phyloP scores from a whole-genome alignment of 2,329 filamentous ascomycete species.

The Botrytis pseudocinerea region DNA sequence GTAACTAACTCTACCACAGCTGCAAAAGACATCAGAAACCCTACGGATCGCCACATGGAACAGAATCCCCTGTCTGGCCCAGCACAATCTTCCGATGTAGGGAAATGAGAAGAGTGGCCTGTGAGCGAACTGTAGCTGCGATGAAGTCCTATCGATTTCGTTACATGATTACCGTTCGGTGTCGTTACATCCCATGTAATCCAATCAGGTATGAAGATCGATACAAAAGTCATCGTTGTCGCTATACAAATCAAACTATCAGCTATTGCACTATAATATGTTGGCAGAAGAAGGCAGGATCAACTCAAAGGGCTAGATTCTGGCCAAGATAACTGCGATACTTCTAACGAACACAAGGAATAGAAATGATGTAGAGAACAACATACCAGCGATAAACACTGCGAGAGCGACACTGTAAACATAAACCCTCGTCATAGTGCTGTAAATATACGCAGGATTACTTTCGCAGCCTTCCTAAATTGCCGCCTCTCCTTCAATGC shows the following conservation, averaged over 20 bases:
- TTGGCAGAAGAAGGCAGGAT: not conserved
- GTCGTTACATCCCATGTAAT: conserved; percentile 60
- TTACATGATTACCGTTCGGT: conserved; percentile 51
- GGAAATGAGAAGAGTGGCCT: conserved; percentile 63
- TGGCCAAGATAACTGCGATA: not conserved
- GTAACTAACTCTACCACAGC: conserved; percentile 79
- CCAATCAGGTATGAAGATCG: conserved; percentile 72
- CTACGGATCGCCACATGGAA: conserved; percentile 79
- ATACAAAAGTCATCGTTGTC: conserved; percentile 68
- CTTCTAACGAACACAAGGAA: not conserved
- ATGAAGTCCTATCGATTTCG: conserved; percentile 76
- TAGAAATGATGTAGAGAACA: not conserved
- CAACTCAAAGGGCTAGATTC: not conserved
- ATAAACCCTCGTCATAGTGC: conserved; percentile 46
- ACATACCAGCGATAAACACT: conserved; percentile 48
- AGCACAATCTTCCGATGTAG: conserved; percentile 63
- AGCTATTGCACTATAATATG: not conserved
- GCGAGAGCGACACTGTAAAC: conserved; percentile 46
- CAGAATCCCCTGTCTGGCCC: conserved; percentile 69
- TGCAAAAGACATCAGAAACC: conserved; percentile 83
- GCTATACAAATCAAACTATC: conserved; percentile 54
- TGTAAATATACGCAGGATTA: not conserved
- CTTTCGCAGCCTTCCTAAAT: conserved; percentile 14
- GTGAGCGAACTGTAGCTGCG: conserved; percentile 70
- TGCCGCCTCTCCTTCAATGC: conserved; percentile 24